Conservation (phyloP, 176 grass and related monocot genomes). For the Elaeis guineensis region DNA sequence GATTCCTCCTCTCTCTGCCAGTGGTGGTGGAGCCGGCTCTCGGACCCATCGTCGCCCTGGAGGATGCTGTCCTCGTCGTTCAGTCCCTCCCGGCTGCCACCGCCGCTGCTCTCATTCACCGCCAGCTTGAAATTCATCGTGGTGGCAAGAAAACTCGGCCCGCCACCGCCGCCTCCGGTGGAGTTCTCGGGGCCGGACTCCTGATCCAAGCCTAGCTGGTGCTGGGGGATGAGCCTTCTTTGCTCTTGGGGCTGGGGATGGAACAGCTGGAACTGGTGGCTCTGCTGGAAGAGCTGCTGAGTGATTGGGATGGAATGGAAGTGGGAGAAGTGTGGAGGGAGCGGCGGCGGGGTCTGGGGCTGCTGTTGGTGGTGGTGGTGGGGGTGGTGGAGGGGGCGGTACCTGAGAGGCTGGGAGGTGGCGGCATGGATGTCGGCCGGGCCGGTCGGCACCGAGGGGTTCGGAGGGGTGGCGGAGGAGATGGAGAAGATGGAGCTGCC, state of each 20-base stretch:
- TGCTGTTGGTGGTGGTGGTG: neutral
- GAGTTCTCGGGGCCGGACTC: constrained; percentile 56
- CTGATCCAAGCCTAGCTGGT: constrained; percentile 71
- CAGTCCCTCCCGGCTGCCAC: too few species aligned
- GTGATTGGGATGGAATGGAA: constrained; percentile 16
- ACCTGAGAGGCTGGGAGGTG: neutral
- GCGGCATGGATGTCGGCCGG: neutral
- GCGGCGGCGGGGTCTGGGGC: neutral
- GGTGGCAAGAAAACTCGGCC: constrained; percentile 48
- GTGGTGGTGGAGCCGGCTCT: constrained; percentile 36
- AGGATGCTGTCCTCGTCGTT: neutral
- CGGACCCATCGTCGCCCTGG: constrained; percentile 50
- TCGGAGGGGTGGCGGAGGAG: neutral
- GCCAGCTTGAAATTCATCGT: constrained; percentile 83
- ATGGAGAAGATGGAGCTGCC: constrained; percentile 4
- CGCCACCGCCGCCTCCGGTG: neutral
- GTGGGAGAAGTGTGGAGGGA: neutral
- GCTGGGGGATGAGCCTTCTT: constrained; percentile 10
- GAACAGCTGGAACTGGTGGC: constrained; percentile 21
- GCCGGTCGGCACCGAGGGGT: neutral
- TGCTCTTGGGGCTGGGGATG: constrained; percentile 37
- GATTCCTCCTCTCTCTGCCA: constrained; percentile 74
- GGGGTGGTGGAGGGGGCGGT: constrained; percentile 4
- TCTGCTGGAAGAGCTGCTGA: constrained; percentile 21
- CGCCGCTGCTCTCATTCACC: constrained; percentile 41